Percentiles rank a stretch among this genome's conserved stretches.
Conservation (phyloP, 345 rosid genomes). For the Gossypium turneri region DNA sequence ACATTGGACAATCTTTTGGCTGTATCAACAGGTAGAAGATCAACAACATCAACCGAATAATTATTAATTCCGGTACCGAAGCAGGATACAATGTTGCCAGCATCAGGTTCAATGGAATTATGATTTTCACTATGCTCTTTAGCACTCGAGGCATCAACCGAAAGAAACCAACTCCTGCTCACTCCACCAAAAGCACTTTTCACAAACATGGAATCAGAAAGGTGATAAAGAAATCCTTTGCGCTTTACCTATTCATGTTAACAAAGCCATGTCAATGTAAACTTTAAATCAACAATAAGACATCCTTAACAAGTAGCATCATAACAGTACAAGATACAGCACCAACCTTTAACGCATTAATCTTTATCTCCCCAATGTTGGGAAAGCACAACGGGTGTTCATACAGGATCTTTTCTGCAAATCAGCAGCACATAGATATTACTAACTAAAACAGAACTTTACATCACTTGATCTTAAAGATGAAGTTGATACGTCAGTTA, state of each 20-base stretch:
- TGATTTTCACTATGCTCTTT: slow-evolving; percentile 14
- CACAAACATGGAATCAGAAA: slow-evolving; percentile 48
- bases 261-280: slow-evolving; percentile 2
- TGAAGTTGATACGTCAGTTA: background rate
- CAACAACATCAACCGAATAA: slow-evolving; percentile 19
- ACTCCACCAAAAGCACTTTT: slow-evolving; percentile 42
- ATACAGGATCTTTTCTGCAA: slow-evolving; percentile 41
- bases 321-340: background rate
- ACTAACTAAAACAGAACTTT: slow-evolving; percentile 4
- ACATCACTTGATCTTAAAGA: background rate
- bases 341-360: slow-evolving; percentile 50
- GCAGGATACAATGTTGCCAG: slow-evolving; percentile 8
- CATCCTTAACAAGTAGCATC: background rate
- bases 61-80: background rate
- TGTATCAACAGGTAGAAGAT: slow-evolving; percentile 17
- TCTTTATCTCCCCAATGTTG: slow-evolving; percentile 34
- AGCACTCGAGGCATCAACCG: slow-evolving; percentile 40
- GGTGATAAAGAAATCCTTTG: slow-evolving; percentile 40
- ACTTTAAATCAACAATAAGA: background rate
- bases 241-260: slow-evolving; percentile 40
- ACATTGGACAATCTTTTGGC: slow-evolving; percentile 6
- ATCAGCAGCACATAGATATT: slow-evolving; percentile 10
- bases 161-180: slow-evolving; percentile 43
- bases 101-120: slow-evolving; percentile 3
- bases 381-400: slow-evolving; percentile 55